Evolutionary conservation across 257 asterid species (phyloP).

Genomic region (Mitragyna speciosa): DNA sequence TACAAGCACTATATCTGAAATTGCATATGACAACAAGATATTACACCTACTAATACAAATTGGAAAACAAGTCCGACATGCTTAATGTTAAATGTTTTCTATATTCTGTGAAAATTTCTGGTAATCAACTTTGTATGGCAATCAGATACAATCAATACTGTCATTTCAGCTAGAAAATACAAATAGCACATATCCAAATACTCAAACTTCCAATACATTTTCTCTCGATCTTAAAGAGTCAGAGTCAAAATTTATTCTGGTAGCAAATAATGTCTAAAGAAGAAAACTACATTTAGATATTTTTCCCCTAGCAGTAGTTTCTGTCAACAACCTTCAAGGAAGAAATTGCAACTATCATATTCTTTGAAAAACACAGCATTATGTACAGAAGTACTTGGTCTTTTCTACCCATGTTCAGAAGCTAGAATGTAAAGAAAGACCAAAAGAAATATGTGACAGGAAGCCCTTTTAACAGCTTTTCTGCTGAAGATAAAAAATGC

Average conservation of each 20-base stretch:
- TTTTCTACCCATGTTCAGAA: background rate
- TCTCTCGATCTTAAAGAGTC: background rate
- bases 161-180: background rate
- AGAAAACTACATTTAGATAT: background rate
- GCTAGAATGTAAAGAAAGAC: background rate
- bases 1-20: background rate
- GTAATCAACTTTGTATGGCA: background rate
- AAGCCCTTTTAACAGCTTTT: conserved; percentile 2
- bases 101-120: background rate
- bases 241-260: too few species aligned
- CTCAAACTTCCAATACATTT: background rate
- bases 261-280: background rate
- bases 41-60: background rate
- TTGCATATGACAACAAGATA: background rate
- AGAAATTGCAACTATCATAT: background rate
- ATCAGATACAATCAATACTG: background rate
- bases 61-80: background rate
- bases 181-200: background rate
- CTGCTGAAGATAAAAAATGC: conserved; percentile 6
- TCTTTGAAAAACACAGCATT: background rate
- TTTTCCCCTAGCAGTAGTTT: background rate
- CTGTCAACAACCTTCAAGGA: background rate
- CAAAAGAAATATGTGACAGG: background rate
- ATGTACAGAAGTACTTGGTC: conserved; percentile 3
- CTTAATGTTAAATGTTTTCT: background rate